Evolutionary conservation across 1,139 yeast genomes (phyloP).

Genomic region (Suhomyces kunorum): DNA sequence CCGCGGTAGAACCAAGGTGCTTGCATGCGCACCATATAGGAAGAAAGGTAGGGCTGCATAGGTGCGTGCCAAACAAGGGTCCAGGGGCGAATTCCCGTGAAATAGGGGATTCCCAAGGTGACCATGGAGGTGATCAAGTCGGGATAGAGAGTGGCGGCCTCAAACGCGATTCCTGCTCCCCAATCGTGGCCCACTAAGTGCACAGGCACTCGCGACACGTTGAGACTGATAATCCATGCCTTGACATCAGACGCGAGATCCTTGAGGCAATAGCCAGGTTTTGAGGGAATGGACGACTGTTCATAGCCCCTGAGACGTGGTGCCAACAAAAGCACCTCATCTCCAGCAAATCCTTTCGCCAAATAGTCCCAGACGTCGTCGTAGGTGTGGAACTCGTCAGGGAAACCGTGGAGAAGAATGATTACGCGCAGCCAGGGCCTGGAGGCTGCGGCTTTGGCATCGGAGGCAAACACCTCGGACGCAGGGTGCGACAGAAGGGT

Average conservation of each 20-base stretch:
- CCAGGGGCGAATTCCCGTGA: conserved; percentile 31
- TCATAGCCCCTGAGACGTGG: conserved; percentile 49
- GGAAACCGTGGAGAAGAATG: conserved; percentile 45
- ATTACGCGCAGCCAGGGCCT: conserved; percentile 31
- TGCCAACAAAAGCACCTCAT: conserved; percentile 32
- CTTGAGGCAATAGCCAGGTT: conserved; percentile 28
- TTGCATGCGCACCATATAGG: conserved; percentile 48
- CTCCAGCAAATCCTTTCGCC: conserved; percentile 18
- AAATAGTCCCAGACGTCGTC: conserved; percentile 29
- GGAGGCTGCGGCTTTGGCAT: background rate
- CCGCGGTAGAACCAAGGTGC: conserved; percentile 25
- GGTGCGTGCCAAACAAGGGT: conserved; percentile 35
- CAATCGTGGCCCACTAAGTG: conserved; percentile 50
- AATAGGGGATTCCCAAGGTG: conserved; percentile 44
- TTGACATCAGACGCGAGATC: conserved; percentile 40
- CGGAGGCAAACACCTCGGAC: conserved; percentile 20
- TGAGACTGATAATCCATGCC: conserved; percentile 34
- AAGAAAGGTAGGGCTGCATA: conserved; percentile 37
- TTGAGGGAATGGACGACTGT: conserved; percentile 33
- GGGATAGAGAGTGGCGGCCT: conserved; percentile 40
- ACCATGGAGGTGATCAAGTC: conserved; percentile 38
- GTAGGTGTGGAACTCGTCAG: conserved; percentile 40
- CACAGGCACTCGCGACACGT: conserved; percentile 30
- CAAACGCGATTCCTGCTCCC: conserved; percentile 46
- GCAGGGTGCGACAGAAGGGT: conserved; percentile 27